phyloP scores from a whole-genome alignment of 2,329 filamentous ascomycete genomes.

The Apiospora saccharicola region DNA sequence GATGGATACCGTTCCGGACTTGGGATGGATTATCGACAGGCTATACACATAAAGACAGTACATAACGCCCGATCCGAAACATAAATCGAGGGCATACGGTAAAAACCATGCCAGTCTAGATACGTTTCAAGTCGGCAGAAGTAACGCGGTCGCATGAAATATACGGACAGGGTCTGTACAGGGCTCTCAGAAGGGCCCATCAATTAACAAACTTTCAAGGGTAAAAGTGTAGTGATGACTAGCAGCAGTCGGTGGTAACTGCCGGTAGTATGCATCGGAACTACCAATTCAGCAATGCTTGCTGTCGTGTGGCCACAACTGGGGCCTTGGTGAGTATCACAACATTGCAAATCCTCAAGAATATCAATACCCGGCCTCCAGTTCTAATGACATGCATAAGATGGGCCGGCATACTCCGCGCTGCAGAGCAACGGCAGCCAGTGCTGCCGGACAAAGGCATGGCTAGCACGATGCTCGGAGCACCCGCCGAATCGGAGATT shows the following conservation, averaged over 20 bases:
- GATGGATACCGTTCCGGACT: no score
- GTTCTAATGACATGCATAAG: constrained; percentile 34
- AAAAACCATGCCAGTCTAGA: no score
- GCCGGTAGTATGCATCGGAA: background rate
- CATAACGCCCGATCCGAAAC: no score
- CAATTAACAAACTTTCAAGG: no score
- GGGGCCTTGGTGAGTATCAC: background rate
- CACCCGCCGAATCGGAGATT: background rate
- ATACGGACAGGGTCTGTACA: no score
- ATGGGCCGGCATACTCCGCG: background rate
- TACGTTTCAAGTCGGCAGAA: no score
- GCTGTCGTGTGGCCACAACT: background rate
- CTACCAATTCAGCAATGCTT: background rate
- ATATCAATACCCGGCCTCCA: background rate
- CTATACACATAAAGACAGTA: no score
- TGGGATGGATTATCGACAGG: no score
- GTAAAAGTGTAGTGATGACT: no score
- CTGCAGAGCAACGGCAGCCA: background rate
- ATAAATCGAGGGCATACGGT: no score
- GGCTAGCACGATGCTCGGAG: background rate
- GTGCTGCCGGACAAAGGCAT: background rate
- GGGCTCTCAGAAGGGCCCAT: no score
- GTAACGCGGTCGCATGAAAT: no score
- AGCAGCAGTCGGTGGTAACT: background rate
- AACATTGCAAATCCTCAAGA: background rate